These are phyloP conservation scores for Corchorus capsularis DNA, from an alignment of 345 rosid species.

Conservation along the genomic window DNA sequence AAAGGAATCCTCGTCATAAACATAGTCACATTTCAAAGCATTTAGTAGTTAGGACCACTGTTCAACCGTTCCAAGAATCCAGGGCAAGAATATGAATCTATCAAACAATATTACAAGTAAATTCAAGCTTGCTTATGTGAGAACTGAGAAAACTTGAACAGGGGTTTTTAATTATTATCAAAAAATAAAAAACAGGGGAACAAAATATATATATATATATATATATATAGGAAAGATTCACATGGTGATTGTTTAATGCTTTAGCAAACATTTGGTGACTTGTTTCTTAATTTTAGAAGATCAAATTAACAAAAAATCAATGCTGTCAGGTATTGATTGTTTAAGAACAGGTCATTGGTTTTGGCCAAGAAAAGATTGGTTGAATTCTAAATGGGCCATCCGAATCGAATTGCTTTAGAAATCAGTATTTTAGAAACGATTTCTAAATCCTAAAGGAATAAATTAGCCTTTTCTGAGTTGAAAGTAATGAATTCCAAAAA, in stretches of 20 bases:
- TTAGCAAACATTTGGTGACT: too few relatives aligned
- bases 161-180: not conserved
- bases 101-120: not conserved
- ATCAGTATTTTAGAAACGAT: not conserved
- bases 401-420: constrained; percentile 3
- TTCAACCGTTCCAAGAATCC: not conserved
- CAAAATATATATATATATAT: too few relatives aligned
- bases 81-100: constrained; percentile 13
- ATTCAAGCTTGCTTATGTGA: constrained; percentile 3
- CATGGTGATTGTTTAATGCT: too few relatives aligned
- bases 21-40: not conserved
- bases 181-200: too few relatives aligned
- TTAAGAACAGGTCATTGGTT: not conserved
- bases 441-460: not conserved
- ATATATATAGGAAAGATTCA: not conserved
- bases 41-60: too few relatives aligned
- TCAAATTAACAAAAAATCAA: not conserved
- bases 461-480: not conserved
- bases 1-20: not conserved
- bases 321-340: constrained; percentile 3
- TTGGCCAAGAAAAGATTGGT: not conserved
- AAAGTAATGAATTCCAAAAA: not conserved
- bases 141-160: not conserved
- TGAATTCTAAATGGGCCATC: not conserved
- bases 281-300: too few relatives aligned